A percentile compares a stretch with the other conserved stretches of the same genome.
Evolutionary conservation across 495 filamentous ascomycete species (phyloP).

Genomic region (Usnea hakonensis): DNA sequence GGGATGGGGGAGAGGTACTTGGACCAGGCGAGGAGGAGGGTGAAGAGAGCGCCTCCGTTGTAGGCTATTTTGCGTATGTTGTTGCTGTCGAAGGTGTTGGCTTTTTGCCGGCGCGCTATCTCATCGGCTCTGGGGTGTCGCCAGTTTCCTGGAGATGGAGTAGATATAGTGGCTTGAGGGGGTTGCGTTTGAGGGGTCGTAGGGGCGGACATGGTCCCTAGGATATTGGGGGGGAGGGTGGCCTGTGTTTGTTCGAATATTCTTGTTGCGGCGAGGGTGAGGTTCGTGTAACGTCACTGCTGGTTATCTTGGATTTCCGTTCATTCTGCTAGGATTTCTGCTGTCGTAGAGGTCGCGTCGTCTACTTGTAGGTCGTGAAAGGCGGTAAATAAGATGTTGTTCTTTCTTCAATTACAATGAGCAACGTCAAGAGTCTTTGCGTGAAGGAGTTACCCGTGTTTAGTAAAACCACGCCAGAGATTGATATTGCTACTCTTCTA

Average conservation of each 20-base stretch:
- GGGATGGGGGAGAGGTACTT: conserved; percentile 13
- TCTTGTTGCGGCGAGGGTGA: background rate
- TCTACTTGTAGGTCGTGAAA: background rate
- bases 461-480: background rate
- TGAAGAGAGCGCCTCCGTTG: conserved; percentile 51
- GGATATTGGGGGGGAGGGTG: background rate
- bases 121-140: conserved; percentile 74
- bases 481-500: too few species aligned
- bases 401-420: too few species aligned
- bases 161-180: conserved; percentile 25
- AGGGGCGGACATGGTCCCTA: conserved; percentile 9
- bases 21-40: conserved; percentile 35
- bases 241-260: background rate
- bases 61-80: conserved; percentile 58
- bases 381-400: background rate
- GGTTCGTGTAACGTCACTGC: background rate
- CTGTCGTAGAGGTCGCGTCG: background rate
- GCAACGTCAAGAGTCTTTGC: background rate
- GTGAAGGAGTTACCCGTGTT: background rate
- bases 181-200: conserved; percentile 36
- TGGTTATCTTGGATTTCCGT: background rate
- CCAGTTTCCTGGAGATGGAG: conserved; percentile 73
- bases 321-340: background rate
- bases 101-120: conserved; percentile 65
- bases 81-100: conserved; percentile 60